phyloP scores from a whole-genome alignment of 2,329 filamentous ascomycete species.

The Ascosphaera aggregata region DNA sequence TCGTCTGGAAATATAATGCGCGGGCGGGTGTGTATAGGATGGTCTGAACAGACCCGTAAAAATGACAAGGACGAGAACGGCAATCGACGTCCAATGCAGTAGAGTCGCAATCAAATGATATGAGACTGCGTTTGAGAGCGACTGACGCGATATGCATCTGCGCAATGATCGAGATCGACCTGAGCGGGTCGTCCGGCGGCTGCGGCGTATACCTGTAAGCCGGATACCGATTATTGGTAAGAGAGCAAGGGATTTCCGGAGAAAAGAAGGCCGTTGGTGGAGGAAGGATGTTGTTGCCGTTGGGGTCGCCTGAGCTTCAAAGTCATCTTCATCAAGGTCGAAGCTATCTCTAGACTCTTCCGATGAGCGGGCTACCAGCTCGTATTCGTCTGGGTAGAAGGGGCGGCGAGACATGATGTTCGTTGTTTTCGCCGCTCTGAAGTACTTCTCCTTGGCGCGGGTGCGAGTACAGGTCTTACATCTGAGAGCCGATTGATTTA shows the following conservation, averaged over 20 bases:
- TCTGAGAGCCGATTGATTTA: too few relatives aligned
- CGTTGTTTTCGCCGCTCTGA: too few relatives aligned
- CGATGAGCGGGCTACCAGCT: conserved; percentile 17
- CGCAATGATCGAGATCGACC: conserved; percentile 8
- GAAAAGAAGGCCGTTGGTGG: conserved; percentile 7
- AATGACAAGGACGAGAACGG: conserved; percentile 14
- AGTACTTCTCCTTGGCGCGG: too few relatives aligned
- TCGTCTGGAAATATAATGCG: conserved; percentile 24
- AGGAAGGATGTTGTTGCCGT: conserved; percentile 9
- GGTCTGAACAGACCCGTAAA: conserved; percentile 27
- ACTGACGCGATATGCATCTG: too few relatives aligned
- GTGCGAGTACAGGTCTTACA: too few relatives aligned
- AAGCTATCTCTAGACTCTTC: conserved; percentile 18
- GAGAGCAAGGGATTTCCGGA: conserved; percentile 11
- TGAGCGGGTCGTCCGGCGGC: conserved; percentile 10
- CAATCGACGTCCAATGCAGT: background rate
- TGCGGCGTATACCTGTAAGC: conserved; percentile 8
- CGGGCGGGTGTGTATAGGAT: conserved; percentile 30
- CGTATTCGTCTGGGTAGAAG: conserved; percentile 19
- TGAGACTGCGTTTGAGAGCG: too few relatives aligned
- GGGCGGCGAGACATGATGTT: conserved; percentile 17
- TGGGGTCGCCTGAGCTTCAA: conserved; percentile 14
- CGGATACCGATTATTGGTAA: conserved; percentile 9
- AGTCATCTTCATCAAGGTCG: conserved; percentile 19
- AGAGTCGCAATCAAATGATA: background rate